Conservation (phyloP, 352 stramenopile species). For the Globisporangium iwayamae region DNA sequence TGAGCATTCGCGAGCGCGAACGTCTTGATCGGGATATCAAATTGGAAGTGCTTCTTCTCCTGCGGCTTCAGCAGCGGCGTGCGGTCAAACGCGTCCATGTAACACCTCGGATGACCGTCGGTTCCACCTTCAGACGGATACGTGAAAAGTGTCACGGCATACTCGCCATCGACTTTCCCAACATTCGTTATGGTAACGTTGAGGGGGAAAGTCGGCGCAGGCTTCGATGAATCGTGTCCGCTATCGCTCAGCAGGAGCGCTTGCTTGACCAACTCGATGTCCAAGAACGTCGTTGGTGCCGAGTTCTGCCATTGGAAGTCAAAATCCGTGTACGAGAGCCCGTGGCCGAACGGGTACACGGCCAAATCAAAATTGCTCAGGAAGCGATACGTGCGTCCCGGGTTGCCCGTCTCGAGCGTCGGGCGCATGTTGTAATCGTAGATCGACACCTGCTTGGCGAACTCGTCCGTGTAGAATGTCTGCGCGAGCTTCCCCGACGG, state of each 20-base stretch:
- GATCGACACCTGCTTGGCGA: conserved; percentile 46
- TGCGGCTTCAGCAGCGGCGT: conserved; percentile 31
- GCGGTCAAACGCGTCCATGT: conserved; percentile 52
- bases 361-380: conserved; percentile 39
- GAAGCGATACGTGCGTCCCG: conserved; percentile 85
- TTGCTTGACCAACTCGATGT: conserved; percentile 13
- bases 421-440: conserved; percentile 88
- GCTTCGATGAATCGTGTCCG: conserved; percentile 13
- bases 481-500: conserved; percentile 63
- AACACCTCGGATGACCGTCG: conserved; percentile 37
- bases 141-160: conserved; percentile 39
- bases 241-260: conserved; percentile 8
- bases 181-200: conserved; percentile 44
- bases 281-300: conserved; percentile 14
- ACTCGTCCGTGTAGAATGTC: conserved; percentile 65
- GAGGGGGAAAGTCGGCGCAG: conserved; percentile 9
- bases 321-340: conserved; percentile 80
- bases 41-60: conserved; percentile 24
- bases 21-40: conserved; percentile 28
- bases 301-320: conserved; percentile 30
- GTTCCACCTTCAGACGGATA: conserved; percentile 25
- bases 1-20: conserved; percentile 40
- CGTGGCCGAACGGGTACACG: conserved; percentile 76
- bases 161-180: conserved; percentile 34
- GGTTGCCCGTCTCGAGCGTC: conserved; percentile 42